Evolutionary conservation across 441 rosid genomes (phyloP).

Genomic region (Adansonia madagascariensis): DNA sequence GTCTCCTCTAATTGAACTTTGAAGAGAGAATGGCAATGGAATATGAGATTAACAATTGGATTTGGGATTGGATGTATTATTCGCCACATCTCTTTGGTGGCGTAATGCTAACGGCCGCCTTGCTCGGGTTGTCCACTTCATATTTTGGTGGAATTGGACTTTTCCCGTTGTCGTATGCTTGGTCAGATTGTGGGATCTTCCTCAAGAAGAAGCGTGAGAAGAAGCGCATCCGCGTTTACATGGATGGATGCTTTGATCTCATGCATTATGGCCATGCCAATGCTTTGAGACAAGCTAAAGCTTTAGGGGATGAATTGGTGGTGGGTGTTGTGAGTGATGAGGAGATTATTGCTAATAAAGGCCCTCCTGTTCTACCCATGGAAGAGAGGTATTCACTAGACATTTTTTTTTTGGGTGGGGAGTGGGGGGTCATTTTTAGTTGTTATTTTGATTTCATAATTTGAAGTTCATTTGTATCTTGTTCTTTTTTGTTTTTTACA

Average conservation of each 20-base stretch:
- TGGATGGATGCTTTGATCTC: slow-evolving; percentile 98
- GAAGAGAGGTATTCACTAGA: slow-evolving; percentile 64
- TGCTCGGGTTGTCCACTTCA: slow-evolving; percentile 66
- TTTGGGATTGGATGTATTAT: slow-evolving; percentile 65
- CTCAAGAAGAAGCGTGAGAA: slow-evolving; percentile 48
- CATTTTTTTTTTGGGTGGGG: neutral
- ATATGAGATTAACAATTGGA: slow-evolving; percentile 55
- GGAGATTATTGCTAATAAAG: slow-evolving; percentile 91
- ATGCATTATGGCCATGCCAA: slow-evolving; percentile 98
- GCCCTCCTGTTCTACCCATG: slow-evolving; percentile 90
- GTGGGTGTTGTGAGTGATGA: slow-evolving; percentile 92
- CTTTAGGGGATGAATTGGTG: slow-evolving; percentile 86
- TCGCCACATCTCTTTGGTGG: slow-evolving; percentile 70
- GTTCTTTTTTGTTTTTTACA: slow-evolving; percentile 5
- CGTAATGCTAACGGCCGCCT: slow-evolving; percentile 61
- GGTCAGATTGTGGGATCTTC: slow-evolving; percentile 50
- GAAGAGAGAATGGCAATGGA: slow-evolving; percentile 42
- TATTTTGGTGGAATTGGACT: slow-evolving; percentile 65
- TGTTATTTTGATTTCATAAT: slow-evolving; percentile 13
- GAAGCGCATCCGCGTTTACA: slow-evolving; percentile 80
- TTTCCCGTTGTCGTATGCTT: slow-evolving; percentile 42
- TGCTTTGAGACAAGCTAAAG: slow-evolving; percentile 90
- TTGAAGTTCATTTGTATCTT: slow-evolving; percentile 11
- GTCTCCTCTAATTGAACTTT: slow-evolving; percentile 38
- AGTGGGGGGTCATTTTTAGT: neutral